A percentile compares a stretch with the other conserved stretches of the same genome.
Evolutionary conservation across 768 basidiomycete genomes (phyloP).

Genomic region (Clitopilus hobsonii): DNA sequence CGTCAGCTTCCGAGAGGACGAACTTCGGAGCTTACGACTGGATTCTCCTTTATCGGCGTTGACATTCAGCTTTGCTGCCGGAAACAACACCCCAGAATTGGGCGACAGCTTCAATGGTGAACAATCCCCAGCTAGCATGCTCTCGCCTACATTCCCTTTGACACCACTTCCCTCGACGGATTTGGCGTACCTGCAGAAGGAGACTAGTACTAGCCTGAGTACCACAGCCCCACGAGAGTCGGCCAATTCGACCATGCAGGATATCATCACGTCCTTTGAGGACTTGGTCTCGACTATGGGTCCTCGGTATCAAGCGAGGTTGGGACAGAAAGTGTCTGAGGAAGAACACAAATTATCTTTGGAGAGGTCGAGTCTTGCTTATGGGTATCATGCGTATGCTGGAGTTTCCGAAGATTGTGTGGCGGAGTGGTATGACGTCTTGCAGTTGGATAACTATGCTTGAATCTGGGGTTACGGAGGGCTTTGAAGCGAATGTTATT

Average conservation of each 20-base stretch:
- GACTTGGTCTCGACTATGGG: conserved; percentile 10
- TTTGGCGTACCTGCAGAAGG: background rate
- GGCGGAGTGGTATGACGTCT: conserved; percentile 8
- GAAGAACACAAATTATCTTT: background rate
- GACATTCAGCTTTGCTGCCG: background rate
- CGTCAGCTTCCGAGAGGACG: background rate
- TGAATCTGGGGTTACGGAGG: no score
- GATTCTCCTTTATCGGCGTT: background rate
- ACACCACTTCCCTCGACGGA: background rate
- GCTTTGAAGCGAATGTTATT: background rate
- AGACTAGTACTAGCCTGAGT: no score
- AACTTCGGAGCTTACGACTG: background rate
- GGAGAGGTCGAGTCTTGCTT: background rate
- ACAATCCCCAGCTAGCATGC: background rate
- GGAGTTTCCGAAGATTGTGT: background rate
- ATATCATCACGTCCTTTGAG: conserved; percentile 16
- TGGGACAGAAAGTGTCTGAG: background rate
- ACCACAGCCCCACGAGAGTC: no score
- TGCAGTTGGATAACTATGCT: conserved; percentile 9
- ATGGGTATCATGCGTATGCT: background rate
- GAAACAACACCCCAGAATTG: no score
- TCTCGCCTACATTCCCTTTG: background rate
- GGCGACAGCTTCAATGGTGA: background rate
- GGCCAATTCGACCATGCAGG: conserved; percentile 7
- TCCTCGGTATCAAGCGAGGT: conserved; percentile 5